Base-by-base conservation (phyloP, 2,329 filamentous ascomycete species). In the Aspergillus phoenicis region DNA sequence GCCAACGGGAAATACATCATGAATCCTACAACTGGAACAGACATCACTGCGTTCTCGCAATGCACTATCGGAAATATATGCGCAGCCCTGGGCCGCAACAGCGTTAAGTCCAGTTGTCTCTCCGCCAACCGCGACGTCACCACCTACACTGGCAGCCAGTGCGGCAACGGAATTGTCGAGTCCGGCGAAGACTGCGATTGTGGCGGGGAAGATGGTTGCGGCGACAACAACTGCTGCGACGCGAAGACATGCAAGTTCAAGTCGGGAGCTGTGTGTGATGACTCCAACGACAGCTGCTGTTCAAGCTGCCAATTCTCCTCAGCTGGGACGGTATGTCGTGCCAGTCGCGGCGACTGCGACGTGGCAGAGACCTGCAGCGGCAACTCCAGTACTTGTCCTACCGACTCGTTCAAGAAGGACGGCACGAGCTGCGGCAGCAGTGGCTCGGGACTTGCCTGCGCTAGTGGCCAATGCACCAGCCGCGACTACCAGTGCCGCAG, bases 111-210 rank as follows among this genome's bases (percentile, higher is more conserved):
- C 0, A 78, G 73, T 26, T 99, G 95, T 75, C 81, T 99, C 47
- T 89, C 87, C n/a, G 88, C 91, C 75, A 99, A 99, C 81, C 87
- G 86, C 68, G 88, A 91, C 65, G 87, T 99, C 51, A 84, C 86
- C 33, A 95, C 90, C 28, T 91, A 96, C 68, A 89, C 88, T 0
- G 91, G 90, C 58, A 89, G 89, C 68, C 89, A 93, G 73, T 99
- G 95, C 77, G 95, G 95, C 60, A 99, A 99, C 77, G 95, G 95
- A 57, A 98, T 99, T 66, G 95, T 99, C 54, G 95, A 98, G 78
- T 82, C 85, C 17, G 95, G 92, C 64, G 95, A 99, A 78, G 90
- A 99, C 57, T 99, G 95, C 77, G 95, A 99, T 77, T 99, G 95
- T 71, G 95, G 95, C 64, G 94, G 94, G 58, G 79, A 82, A 13